These are phyloP conservation scores for Kluyveromyces aestuarii DNA, from an alignment of 805 yeast species.

Conservation along the genomic window DNA sequence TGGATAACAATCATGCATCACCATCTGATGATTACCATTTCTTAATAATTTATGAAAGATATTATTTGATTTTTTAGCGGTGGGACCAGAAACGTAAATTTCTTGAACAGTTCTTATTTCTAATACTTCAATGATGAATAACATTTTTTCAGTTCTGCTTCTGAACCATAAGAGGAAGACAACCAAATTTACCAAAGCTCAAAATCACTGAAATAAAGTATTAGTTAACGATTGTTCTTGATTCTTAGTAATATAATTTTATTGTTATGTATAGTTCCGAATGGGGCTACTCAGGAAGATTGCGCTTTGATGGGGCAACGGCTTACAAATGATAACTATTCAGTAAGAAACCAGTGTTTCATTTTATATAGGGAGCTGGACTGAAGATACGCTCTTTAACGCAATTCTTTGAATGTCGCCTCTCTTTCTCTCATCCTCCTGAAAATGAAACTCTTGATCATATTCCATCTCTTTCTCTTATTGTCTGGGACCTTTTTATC, in stretches of 20 bases:
- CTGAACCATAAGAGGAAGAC: constrained; percentile 79
- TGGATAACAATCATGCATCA: constrained; percentile 87
- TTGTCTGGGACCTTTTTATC: constrained; percentile 29
- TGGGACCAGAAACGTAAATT: constrained; percentile 46
- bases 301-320: no score
- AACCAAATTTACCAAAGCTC: constrained; percentile 57
- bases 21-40: constrained; percentile 63
- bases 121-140: constrained; percentile 23
- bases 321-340: no score
- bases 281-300: no score
- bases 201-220: constrained; percentile 7
- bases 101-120: constrained; percentile 13
- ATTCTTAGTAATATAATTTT: neutral
- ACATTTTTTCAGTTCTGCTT: constrained; percentile 84
- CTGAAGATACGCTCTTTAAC: no score
- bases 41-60: neutral
- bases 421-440: constrained; percentile 32
- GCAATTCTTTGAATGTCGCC: constrained; percentile 9
- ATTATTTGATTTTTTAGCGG: constrained; percentile 7
- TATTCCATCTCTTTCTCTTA: constrained; percentile 31
- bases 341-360: no score
- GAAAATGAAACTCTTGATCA: constrained; percentile 33
- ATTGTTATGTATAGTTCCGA: no score
- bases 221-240: neutral
- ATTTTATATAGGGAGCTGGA: no score